phyloP scores from a whole-genome alignment of 768 basidiomycete species.

The Lanmaoa rubissima region DNA sequence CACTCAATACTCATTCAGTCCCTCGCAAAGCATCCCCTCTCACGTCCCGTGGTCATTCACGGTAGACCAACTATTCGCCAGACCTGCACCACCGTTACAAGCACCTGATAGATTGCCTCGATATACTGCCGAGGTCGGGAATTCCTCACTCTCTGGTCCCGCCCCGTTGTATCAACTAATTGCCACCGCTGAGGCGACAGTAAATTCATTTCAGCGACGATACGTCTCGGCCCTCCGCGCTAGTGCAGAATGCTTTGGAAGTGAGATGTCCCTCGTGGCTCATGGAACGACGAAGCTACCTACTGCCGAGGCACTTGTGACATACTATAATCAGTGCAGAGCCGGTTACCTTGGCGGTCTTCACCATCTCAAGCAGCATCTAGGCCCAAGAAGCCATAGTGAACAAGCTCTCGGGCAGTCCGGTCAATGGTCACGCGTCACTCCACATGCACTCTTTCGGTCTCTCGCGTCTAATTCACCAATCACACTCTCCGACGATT shows the following conservation, averaged over 20 bases:
- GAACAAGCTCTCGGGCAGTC: conserved; percentile 20
- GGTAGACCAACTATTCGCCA: conserved; percentile 1
- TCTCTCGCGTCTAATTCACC: conserved; percentile 28
- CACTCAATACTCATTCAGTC: conserved; percentile 7
- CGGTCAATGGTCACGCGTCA: conserved; percentile 40
- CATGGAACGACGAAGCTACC: neutral
- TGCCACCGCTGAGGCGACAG: neutral
- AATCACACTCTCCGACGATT: conserved; percentile 18
- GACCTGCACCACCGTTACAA: conserved; percentile 1
- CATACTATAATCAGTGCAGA: conserved; percentile 10
- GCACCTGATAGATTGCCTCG: neutral
- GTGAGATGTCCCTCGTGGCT: neutral
- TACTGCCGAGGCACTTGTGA: neutral
- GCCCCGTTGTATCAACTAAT: conserved; percentile 8
- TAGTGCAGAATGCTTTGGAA: conserved; percentile 11
- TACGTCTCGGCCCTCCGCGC: conserved; percentile 10
- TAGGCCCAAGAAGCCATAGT: conserved; percentile 14
- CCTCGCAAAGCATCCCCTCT: neutral
- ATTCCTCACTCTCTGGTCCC: neutral
- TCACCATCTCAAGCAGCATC: neutral
- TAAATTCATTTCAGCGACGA: conserved; percentile 11
- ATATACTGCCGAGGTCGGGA: neutral
- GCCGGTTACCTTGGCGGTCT: neutral
- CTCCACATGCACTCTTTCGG: conserved; percentile 30
- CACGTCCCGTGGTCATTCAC: neutral